Base-by-base conservation (phyloP, 768 basidiomycete genomes). In the Phaeolepiota aurea region DNA sequence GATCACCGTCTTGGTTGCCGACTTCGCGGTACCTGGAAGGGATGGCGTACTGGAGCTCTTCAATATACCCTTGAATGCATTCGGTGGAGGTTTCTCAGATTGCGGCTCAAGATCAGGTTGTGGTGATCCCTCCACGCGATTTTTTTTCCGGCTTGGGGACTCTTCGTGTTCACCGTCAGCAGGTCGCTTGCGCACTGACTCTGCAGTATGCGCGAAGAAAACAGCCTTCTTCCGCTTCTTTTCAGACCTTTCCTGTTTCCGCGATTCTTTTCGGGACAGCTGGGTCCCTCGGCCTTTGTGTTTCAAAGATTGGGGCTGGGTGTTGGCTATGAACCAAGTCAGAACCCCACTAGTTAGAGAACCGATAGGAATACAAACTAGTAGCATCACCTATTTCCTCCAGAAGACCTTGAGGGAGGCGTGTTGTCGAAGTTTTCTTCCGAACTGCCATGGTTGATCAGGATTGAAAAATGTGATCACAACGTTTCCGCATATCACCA, bases 191-290 rank as follows among this genome's bases (percentile, higher is more conserved):
- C 43, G 30, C 33, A 16, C 33, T 28, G 18, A 28, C 31, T 46
- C 43, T 21, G 46, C 45, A 12, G 25, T 38, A 5, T 56, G 54
- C 3, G 72, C 65, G 56, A 82, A 82, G 52, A 72, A 75, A 28
- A 69, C 63, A 0, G 81, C 79, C 51, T 76, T 86, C 33, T 75
- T 71, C 50, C 74, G 69, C 55, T 85, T 89, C 38, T 66, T 66
- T 33, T 64, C 66, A 1, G 63, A 44, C n/a, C 84, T 70, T 20
- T 72, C 73, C 49, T 78, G 71, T 54, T 81, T 87, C 32, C 85
- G 64, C 11, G 70, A 54, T 36, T 82, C 82, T 55, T 78, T 86
- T 42, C 83, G 70, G 35, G 71, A 69, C 18, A 54, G 23, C 41
- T 20, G 40, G 28, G 13, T 15, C 32, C 15, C 33, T 21, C 18